phyloP scores from a whole-genome alignment of 345 rosid species.

The Euphorbia lathyris region DNA sequence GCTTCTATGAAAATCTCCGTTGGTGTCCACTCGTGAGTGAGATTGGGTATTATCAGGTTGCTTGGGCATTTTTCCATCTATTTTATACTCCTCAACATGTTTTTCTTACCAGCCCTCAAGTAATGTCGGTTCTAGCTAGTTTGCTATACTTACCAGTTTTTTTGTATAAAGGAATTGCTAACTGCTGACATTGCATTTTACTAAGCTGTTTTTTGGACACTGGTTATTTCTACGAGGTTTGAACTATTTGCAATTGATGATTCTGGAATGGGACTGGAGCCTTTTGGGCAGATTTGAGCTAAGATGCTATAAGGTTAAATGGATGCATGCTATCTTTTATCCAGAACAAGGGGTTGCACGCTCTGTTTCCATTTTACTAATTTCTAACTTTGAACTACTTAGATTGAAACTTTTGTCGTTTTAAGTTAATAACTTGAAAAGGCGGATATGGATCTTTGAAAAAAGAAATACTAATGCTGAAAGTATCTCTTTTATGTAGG shows the following conservation, averaged over 20 bases:
- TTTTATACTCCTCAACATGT: neutral
- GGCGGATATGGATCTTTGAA: neutral
- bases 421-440: neutral
- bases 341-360: no score
- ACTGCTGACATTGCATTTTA: neutral
- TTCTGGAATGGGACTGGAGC: neutral
- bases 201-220: neutral
- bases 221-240: neutral
- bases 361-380: neutral
- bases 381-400: no score
- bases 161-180: neutral
- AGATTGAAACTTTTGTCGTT: neutral
- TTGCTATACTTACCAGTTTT: neutral
- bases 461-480: no score
- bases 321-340: neutral
- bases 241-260: neutral
- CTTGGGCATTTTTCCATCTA: neutral
- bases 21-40: neutral
- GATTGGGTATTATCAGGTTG: neutral
- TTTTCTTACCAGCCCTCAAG: neutral
- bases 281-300: neutral
- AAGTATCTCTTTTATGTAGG: neutral
- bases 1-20: neutral
- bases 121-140: neutral
- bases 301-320: neutral